Evolutionary conservation across 352 stramenopile genomes (phyloP).

Genomic region (Phytophthora citricola): DNA sequence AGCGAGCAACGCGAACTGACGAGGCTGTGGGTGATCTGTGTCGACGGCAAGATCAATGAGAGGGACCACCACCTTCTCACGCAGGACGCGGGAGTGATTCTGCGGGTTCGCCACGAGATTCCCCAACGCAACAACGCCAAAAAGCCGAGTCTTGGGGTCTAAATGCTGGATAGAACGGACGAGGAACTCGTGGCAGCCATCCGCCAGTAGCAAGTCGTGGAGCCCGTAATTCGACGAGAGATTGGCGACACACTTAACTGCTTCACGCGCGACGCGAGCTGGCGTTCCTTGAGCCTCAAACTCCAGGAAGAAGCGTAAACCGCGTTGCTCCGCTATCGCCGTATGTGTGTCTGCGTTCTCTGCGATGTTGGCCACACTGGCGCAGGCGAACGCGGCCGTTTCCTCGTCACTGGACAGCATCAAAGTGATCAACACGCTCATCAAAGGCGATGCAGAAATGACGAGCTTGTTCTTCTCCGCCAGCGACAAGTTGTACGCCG

Average conservation of each 20-base stretch:
- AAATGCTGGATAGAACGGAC: constrained; percentile 62
- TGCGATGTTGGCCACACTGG: constrained; percentile 92
- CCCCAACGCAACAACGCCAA: constrained; percentile 88
- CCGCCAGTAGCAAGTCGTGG: constrained; percentile 85
- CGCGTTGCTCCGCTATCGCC: constrained; percentile 76
- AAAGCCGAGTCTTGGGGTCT: constrained; percentile 81
- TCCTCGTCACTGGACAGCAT: constrained; percentile 81
- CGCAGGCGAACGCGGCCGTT: constrained; percentile 77
- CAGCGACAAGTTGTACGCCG: constrained; percentile 92
- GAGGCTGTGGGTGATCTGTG: constrained; percentile 47
- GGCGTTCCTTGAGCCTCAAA: constrained; percentile 48
- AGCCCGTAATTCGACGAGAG: constrained; percentile 83
- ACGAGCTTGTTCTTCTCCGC: constrained; percentile 96
- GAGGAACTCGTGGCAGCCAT: constrained; percentile 86
- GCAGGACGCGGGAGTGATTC: constrained; percentile 80
- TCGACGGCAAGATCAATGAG: constrained; percentile 67
- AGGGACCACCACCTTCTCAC: constrained; percentile 61
- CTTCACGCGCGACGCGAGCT: constrained; percentile 56
- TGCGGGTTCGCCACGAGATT: constrained; percentile 91
- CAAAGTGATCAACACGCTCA: constrained; percentile 86
- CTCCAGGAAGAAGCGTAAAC: constrained; percentile 81
- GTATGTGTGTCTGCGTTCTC: constrained; percentile 92
- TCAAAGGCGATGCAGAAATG: constrained; percentile 84
- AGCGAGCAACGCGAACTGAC: constrained; percentile 84
- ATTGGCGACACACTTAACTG: constrained; percentile 81